phyloP scores from a whole-genome alignment of 1,139 yeast species.

The Nematodospora anomalae region DNA sequence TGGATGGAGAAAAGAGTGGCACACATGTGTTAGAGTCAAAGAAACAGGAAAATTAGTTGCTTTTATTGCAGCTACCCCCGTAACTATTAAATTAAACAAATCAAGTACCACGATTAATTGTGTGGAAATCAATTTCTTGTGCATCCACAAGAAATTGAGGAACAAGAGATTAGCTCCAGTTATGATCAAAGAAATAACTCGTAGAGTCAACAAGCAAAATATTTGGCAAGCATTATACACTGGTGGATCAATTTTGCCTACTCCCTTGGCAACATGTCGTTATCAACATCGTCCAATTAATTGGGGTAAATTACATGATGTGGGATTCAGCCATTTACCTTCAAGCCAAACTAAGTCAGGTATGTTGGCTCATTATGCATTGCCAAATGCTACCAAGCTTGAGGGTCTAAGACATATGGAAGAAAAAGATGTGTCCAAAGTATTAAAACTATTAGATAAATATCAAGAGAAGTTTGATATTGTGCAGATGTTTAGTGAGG shows the following conservation, averaged over 20 bases:
- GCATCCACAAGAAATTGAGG: conserved; percentile 91
- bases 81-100: conserved; percentile 60
- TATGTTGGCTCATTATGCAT: conserved; percentile 77
- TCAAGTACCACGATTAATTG: conserved; percentile 52
- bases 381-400: conserved; percentile 60
- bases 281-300: conserved; percentile 93
- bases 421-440: conserved; percentile 62
- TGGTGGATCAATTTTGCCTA: conserved; percentile 87
- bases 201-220: conserved; percentile 79
- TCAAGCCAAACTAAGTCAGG: conserved; percentile 70
- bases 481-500: conserved; percentile 64
- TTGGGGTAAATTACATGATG: conserved; percentile 87
- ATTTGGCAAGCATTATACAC: conserved; percentile 98
- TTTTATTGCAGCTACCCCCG: conserved; percentile 89
- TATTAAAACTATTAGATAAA: conserved; percentile 53
- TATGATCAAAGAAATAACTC: conserved; percentile 87
- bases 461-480: conserved; percentile 74
- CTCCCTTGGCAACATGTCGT: conserved; percentile 88
- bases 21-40: conserved; percentile 88
- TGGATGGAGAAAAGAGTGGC: conserved; percentile 89
- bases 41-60: conserved; percentile 78
- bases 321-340: conserved; percentile 84
- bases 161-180: conserved; percentile 95
- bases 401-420: conserved; percentile 67
- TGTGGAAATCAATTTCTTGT: conserved; percentile 90